Base-by-base conservation (phyloP, 768 basidiomycete species). In the Suillus decipiens region DNA sequence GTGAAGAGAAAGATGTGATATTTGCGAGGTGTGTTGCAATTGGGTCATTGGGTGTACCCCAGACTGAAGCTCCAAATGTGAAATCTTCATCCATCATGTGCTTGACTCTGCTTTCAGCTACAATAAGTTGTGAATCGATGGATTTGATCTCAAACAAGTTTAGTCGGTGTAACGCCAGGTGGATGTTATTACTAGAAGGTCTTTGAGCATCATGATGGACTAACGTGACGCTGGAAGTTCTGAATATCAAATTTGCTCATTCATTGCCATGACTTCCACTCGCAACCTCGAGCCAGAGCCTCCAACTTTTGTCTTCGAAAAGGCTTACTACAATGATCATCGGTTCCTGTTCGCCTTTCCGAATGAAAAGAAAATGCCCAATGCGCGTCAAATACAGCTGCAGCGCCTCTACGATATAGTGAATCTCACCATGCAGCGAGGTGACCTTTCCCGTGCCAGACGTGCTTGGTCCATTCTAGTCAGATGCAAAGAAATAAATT, bases 401-500 rank as follows among this genome's bases (percentile, higher is more conserved):
- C 84, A 88, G 45, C 86, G 90, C 28, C 78, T 95, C 2, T 86
- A 85, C 70, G 93, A 95, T 75, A 69, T 94, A 17, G 75, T 95
- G 31, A 85, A 93, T 53, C 75, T 93, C 45, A 86, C 80, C 67
- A 77, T 94, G 36, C 89, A 90, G 51, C 84, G 86, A 19, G 80
- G 81, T 50, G 90, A 95, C 73, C 75, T 85, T 61, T 69, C 72
- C 50, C 81, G 88, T 45, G 93, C 93, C 31, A 81, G 76, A 61
- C 80, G 83, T 63, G 88, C 88, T 8, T 95, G 92, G 90, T 77
- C 83, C 28, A 87, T 94, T 42, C 83, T 95, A 24, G 80, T 83
- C 12, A 84, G 87, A 61, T 95, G 93, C 73, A 88, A 87, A 68
- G 93, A 94, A 78, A 75, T 93, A 2, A 76, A 87, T 65, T 94